Evolutionary conservation across 2,329 filamentous ascomycete species (phyloP).

Genomic region (Fusarium secorum): DNA sequence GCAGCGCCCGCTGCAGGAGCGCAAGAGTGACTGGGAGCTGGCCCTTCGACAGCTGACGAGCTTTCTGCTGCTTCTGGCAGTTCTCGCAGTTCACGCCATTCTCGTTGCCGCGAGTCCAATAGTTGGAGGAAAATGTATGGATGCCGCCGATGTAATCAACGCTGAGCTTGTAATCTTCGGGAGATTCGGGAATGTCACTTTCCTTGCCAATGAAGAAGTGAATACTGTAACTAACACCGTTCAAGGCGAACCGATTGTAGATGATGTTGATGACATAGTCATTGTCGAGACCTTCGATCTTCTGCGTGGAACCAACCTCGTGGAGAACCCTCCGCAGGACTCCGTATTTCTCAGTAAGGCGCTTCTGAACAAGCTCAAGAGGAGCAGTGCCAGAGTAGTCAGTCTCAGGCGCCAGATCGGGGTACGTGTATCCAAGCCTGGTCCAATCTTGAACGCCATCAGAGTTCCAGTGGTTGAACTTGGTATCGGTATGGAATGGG

Average conservation of each 20-base stretch:
- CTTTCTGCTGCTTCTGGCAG: neutral
- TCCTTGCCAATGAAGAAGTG: neutral
- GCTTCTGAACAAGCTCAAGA: neutral
- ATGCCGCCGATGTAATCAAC: neutral
- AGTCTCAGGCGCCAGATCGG: neutral
- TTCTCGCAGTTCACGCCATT: neutral
- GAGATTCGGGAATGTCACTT: neutral
- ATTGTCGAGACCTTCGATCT: neutral
- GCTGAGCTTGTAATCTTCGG: neutral
- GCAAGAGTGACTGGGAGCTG: neutral
- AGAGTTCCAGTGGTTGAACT: neutral
- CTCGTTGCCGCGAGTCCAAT: neutral
- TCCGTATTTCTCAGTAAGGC: neutral
- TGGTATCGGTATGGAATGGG: neutral
- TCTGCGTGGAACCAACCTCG: neutral
- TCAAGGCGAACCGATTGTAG: neutral
- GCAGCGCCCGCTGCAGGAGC: neutral
- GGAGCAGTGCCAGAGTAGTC: neutral
- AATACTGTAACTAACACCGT: neutral
- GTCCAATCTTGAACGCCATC: neutral
- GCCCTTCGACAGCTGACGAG: neutral
- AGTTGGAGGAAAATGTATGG: neutral
- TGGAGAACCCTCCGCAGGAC: neutral
- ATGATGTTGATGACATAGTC: constrained; percentile 2
- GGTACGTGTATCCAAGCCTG: neutral